These are phyloP conservation scores for Uronychia binucleata DNA, from an alignment of 73 alveolate genomes.

Conservation along the genomic window DNA sequence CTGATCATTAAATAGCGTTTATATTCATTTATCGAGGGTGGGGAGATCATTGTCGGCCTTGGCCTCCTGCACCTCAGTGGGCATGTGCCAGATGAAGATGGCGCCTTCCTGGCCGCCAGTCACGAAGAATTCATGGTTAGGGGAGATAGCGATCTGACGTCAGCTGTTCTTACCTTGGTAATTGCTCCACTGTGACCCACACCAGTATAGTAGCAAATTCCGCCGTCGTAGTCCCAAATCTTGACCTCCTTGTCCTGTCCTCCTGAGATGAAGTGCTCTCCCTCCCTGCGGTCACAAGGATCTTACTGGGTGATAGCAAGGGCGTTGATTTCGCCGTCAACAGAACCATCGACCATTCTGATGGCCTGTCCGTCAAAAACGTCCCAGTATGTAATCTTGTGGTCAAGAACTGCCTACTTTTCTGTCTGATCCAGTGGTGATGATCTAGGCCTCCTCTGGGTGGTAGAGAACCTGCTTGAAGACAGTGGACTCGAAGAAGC, in stretches of 20 bases:
- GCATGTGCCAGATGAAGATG: slow-evolving; percentile 97
- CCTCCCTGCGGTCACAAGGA: slow-evolving; percentile 59
- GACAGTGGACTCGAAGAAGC: slow-evolving; percentile 98
- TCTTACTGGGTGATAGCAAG: slow-evolving; percentile 84
- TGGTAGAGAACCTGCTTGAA: slow-evolving; percentile 97
- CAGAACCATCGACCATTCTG: slow-evolving; percentile 98
- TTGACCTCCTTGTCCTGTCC: slow-evolving; percentile 97
- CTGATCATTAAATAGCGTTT: not conserved
- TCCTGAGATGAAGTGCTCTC: slow-evolving; percentile 97
- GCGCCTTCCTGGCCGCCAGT: slow-evolving; percentile 97
- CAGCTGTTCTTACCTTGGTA: slow-evolving; percentile 62
- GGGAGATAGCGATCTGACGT: slow-evolving; percentile 80
- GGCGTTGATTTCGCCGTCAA: slow-evolving; percentile 98
- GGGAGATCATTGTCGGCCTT: slow-evolving; percentile 37
- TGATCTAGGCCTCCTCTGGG: slow-evolving; percentile 97
- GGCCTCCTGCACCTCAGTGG: slow-evolving; percentile 53
- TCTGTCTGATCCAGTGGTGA: slow-evolving; percentile 98
- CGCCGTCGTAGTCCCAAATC: slow-evolving; percentile 98
- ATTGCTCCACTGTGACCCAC: slow-evolving; percentile 93
- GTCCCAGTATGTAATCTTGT: slow-evolving; percentile 91
- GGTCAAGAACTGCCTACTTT: slow-evolving; percentile 49
- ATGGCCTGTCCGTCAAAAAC: slow-evolving; percentile 96
- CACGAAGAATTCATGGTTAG: slow-evolving; percentile 84
- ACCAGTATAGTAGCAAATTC: slow-evolving; percentile 85
- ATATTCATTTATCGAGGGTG: not conserved